Evolutionary conservation across 192 early-diverging fungal genomes (phyloP).

Genomic region (Paraglomus occultum): DNA sequence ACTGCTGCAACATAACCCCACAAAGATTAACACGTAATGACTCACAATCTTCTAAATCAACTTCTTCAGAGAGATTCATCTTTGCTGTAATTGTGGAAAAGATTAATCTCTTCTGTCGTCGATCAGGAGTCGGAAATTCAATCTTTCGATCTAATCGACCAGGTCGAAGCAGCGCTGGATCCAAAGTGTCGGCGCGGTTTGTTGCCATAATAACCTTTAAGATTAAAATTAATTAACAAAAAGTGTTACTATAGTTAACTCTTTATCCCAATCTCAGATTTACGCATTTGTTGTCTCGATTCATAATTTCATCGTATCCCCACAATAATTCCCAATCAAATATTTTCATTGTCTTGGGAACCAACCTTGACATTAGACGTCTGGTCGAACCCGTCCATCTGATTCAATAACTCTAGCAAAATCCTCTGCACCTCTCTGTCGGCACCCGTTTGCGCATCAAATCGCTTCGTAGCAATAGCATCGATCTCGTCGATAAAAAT

Average conservation of each 20-base stretch:
- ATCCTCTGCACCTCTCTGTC: conserved; percentile 99
- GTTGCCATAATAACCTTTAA: conserved; percentile 96
- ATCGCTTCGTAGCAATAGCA: conserved; percentile 97
- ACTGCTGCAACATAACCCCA: too few relatives aligned
- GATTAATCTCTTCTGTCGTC: conserved; percentile 95
- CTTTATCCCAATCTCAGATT: not conserved
- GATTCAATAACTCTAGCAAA: conserved; percentile 94
- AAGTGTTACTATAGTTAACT: conserved; percentile 11
- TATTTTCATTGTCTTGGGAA: not conserved
- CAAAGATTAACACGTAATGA: too few relatives aligned
- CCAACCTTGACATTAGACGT: conserved; percentile 91
- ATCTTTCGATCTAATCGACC: conserved; percentile 98
- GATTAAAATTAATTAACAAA: not conserved
- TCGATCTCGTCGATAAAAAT: conserved; percentile 99
- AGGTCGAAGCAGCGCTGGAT: conserved; percentile 95
- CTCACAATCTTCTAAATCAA: conserved; percentile 93
- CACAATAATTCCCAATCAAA: not conserved
- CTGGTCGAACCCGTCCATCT: conserved; percentile 99
- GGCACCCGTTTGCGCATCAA: conserved; percentile 97
- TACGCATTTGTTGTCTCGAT: too few relatives aligned
- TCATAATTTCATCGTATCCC: too few relatives aligned
- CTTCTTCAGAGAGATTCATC: conserved; percentile 98
- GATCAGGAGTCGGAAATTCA: conserved; percentile 97
- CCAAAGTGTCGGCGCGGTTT: conserved; percentile 95
- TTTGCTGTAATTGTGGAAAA: conserved; percentile 93